These are phyloP conservation scores for Venustampulla echinocandica DNA, from an alignment of 495 filamentous ascomycete species.

Conservation along the genomic window DNA sequence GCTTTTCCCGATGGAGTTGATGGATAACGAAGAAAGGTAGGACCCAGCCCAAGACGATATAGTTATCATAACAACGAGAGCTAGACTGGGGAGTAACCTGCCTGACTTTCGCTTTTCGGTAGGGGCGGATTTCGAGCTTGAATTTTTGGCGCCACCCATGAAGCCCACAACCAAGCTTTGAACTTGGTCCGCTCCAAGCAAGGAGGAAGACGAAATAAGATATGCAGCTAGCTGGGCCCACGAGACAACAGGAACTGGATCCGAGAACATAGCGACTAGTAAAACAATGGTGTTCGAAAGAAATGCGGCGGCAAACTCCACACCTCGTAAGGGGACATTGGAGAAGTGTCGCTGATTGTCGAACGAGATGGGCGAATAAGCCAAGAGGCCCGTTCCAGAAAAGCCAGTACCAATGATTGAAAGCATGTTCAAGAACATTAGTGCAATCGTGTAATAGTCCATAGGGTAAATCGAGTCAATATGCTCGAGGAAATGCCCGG, in stretches of 20 bases:
- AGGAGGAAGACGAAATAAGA: not conserved
- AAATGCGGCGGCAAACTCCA: slow-evolving; percentile 2
- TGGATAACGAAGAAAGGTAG: not conserved
- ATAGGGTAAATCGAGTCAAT: not conserved
- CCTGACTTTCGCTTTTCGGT: not conserved
- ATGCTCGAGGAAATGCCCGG: slow-evolving; percentile 3
- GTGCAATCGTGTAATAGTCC: not conserved
- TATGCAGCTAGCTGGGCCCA: slow-evolving; percentile 5
- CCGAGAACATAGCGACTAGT: slow-evolving; percentile 1
- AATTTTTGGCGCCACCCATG: not conserved
- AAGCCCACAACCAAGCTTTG: not conserved
- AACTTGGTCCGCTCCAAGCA: slow-evolving; percentile 1
- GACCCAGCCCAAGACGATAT: not conserved
- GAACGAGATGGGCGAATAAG: slow-evolving; percentile 6
- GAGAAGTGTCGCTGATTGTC: slow-evolving; percentile 1
- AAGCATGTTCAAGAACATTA: slow-evolving; percentile 1
- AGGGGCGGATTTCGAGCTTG: not conserved
- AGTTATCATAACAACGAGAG: not conserved
- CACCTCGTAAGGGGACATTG: not conserved
- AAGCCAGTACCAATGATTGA: not conserved
- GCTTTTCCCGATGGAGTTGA: not conserved
- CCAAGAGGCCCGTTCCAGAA: slow-evolving; percentile 3
- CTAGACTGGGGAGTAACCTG: not conserved
- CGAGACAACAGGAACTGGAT: slow-evolving; percentile 1
- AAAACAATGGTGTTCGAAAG: slow-evolving; percentile 6